Evolutionary conservation across 2,329 filamentous ascomycete genomes (phyloP), one percentile per base, ranked within the genome.

Genomic region (Teratosphaeria zuluensis): DNA sequence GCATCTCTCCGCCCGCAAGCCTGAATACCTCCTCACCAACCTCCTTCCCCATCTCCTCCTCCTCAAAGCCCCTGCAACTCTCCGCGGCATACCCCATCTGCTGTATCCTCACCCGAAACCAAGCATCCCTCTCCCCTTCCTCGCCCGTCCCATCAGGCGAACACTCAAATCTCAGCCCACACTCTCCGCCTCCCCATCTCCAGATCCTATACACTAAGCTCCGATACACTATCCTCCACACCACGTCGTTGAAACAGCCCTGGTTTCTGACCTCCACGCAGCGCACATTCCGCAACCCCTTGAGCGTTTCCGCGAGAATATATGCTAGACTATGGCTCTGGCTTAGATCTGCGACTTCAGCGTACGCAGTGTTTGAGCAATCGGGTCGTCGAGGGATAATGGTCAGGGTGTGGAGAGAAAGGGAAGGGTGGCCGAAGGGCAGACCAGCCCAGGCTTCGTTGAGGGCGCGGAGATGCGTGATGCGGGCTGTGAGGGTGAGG

Each of bases 321-420:
- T 72, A 72, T 7, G 70, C 70, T 53, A 74, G 61, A 12, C 70
- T 72, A 56, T 74, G 72, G 21, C 63, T 62, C 51, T 73, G 70
- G 51, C 64, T 66, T 46, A 73, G 62, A 57, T 72, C 70, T 51
- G 71, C 71, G 38, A 73, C 67, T 51, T 72, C 70, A 19, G 67
- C 69, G 57, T 72, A 72, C 2, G 64, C 62, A 3, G 55, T 60
- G 31, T 59, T 60, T 24, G 60, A 60, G n/a, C 65, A 64, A 35
- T 72, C 67, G 8, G 72, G 69, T 30, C 68, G 62, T 14, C 58
- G 63, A 1, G 72, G 72, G 1, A 72, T 58, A 21, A 74, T 62
- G 14, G 66, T 68, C 48, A 74, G 60, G 1, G 63, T 69, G 9
- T 69, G 65, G 31, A 74, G 69, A 8, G 61, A 56, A 3, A 74